Base-by-base conservation (phyloP, 495 filamentous ascomycete species). In the Lasiosphaeria ovina region DNA sequence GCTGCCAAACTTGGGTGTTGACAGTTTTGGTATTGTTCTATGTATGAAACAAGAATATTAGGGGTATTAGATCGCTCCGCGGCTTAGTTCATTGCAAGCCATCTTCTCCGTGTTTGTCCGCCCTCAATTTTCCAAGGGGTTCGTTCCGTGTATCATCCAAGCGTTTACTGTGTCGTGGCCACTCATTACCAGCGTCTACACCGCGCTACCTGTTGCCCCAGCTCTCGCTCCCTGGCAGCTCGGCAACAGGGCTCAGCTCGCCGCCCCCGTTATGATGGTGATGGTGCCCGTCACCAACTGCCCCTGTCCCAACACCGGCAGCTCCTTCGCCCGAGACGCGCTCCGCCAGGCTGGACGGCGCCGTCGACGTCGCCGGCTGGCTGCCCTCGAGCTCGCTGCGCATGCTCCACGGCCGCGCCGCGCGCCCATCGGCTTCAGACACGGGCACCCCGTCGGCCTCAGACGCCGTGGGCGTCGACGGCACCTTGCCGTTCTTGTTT, bases 371-470 rank as follows among this genome's bases (percentile, higher is more conserved):
- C 34, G 52, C n/a, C 14, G 35, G 3, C 17, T 56, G 47, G 16
- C 48, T 63, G n/a, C 63, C 66, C 55, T 69, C 66, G 16, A 69
- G 55, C 58, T 69, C 66, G 48, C 55, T 65, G 33, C 66, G 54
- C 60, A 63, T 66, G 24, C 60, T 63, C 62, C 62, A 69, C 10
- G 66, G 66, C 38, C 58, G 52, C 12, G 63, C 57, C 16, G 61
- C 36, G n/a, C 54, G 38, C 8, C 66, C 66, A 38, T 66, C 66
- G 0, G 52, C 61, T 51, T 69, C 66, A 4, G 63, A 59, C 6
- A 66, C 53, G 7, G 60, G 31, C 17, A 57, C 10, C 5, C 59
- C 58, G 14, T 64, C 61, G 4, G 51, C 54, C 36, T 69, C 63
- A 3, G 63, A 58, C 17, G 36, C 36, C 11, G 58, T 54, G 4